A percentile compares a stretch with the other conserved stretches of the same genome.
These are phyloP conservation scores for Apiotrichum sp. DNA, from an alignment of 1,284 basidiomycete species.

Conservation along the genomic window DNA sequence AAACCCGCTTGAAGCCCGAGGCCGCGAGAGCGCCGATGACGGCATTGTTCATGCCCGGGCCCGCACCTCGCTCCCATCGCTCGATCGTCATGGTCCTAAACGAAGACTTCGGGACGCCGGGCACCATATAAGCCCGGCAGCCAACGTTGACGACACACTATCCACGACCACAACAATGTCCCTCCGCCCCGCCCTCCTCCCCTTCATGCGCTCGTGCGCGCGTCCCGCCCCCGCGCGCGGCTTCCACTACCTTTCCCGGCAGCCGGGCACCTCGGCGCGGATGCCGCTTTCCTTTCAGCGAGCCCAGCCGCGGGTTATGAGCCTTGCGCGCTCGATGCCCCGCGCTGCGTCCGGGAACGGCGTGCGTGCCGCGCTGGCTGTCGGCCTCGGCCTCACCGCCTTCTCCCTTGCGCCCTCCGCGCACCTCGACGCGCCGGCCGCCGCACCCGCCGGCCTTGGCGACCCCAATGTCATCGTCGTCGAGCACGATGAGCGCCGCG, in stretches of 20 bases:
- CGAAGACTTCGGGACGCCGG: too few species aligned
- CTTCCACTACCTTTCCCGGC: constrained; percentile 18
- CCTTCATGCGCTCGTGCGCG: constrained; percentile 12
- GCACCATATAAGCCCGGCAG: too few species aligned
- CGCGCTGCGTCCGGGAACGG: neutral
- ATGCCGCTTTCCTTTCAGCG: too few species aligned
- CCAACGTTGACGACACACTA: neutral
- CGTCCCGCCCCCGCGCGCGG: constrained; percentile 5
- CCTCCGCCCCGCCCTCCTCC: constrained; percentile 20
- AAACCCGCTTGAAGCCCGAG: too few species aligned
- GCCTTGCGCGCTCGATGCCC: neutral
- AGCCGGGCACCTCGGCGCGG: neutral
- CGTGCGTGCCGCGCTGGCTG: constrained; percentile 13
- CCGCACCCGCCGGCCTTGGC: neutral
- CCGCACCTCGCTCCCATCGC: too few species aligned
- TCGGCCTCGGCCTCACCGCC: constrained; percentile 35
- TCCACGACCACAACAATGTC: constrained; percentile 19
- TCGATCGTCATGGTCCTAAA: too few species aligned
- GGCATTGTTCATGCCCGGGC: neutral
- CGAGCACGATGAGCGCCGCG: neutral
- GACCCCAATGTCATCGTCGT: neutral
- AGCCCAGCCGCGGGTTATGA: constrained; percentile 1
- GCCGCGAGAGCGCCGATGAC: neutral
- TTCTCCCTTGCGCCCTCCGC: constrained; percentile 8
- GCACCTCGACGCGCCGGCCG: constrained; percentile 7